These are phyloP conservation scores for Stephanodiscus triporus DNA, from an alignment of 108 stramenopile genomes.

Conservation along the genomic window DNA sequence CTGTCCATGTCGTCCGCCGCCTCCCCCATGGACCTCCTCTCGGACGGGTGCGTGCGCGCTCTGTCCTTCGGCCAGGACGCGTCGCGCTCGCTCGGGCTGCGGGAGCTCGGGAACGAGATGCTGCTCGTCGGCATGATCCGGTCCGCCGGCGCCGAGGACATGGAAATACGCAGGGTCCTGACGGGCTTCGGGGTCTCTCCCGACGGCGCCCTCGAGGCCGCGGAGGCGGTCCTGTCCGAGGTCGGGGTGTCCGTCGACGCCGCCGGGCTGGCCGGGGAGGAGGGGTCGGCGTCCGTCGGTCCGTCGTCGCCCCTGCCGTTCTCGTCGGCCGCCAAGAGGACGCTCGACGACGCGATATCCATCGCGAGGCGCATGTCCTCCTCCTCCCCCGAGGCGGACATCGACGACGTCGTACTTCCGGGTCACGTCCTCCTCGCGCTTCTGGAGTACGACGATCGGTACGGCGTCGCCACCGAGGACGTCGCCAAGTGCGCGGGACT, in stretches of 20 bases:
- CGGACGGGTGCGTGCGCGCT: conserved; percentile 33
- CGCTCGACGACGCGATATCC: conserved; percentile 39
- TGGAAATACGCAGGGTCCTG: conserved; percentile 38
- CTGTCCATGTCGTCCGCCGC: conserved; percentile 21
- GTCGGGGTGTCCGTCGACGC: neutral
- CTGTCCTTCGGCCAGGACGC: conserved; percentile 36
- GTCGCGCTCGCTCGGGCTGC: conserved; percentile 11
- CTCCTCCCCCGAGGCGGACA: conserved; percentile 19
- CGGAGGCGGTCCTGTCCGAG: conserved; percentile 16
- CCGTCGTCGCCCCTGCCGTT: conserved; percentile 44
- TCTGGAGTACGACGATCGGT: conserved; percentile 45
- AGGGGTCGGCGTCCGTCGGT: neutral
- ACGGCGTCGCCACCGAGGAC: conserved; percentile 49
- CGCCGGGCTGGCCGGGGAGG: neutral
- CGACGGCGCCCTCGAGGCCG: conserved; percentile 36
- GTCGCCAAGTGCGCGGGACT: conserved; percentile 34
- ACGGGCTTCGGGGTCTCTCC: conserved; percentile 45
- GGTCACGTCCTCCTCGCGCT: conserved; percentile 56
- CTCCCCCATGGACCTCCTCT: conserved; percentile 45
- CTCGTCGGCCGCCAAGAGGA: conserved; percentile 36
- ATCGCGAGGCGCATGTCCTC: conserved; percentile 47
- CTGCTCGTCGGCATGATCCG: conserved; percentile 43
- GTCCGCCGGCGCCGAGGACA: conserved; percentile 33
- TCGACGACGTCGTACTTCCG: conserved; percentile 32
- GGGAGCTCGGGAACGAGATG: conserved; percentile 30